A percentile compares a stretch with the other conserved stretches of the same genome.
Evolutionary conservation across 352 stramenopile genomes (phyloP).

Genomic region (Pythium guiyangense): DNA sequence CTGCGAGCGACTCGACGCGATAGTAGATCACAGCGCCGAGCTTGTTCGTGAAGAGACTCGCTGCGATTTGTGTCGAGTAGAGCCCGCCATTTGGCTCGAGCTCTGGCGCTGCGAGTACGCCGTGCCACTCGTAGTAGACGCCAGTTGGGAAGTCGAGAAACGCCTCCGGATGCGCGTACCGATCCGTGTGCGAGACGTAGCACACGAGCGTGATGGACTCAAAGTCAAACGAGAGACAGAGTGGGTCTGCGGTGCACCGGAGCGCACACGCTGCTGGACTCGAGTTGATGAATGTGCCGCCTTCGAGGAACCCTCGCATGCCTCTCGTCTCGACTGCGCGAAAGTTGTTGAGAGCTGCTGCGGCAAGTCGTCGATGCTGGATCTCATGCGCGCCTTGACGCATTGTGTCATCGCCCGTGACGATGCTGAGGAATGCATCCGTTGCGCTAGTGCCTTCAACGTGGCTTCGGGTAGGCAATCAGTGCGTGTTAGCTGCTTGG

Average conservation of each 20-base stretch:
- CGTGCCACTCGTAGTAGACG: conserved; percentile 80
- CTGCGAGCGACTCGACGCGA: conserved; percentile 21
- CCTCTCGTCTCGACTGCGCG: conserved; percentile 35
- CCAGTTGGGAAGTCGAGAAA: conserved; percentile 65
- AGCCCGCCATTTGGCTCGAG: conserved; percentile 54
- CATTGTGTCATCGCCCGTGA: background rate
- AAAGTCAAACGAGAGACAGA: conserved; percentile 74
- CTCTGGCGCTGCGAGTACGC: conserved; percentile 32
- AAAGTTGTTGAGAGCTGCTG: conserved; percentile 28
- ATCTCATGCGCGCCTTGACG: background rate
- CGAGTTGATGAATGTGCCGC: conserved; percentile 33
- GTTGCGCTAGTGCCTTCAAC: background rate
- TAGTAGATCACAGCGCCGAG: conserved; percentile 61
- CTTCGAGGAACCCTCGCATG: conserved; percentile 55
- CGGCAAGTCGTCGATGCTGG: conserved; percentile 2
- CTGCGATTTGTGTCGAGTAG: conserved; percentile 50
- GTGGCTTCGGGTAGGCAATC: background rate
- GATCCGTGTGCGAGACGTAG: conserved; percentile 72
- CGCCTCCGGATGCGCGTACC: conserved; percentile 53
- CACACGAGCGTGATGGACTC: conserved; percentile 50
- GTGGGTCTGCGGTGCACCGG: conserved; percentile 35
- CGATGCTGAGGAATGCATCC: background rate
- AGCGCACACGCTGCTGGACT: conserved; percentile 34
- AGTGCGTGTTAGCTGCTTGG: no score
- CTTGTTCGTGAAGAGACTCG: conserved; percentile 51